These are phyloP conservation scores for Alternaria consortialis DNA, from an alignment of 2,329 filamentous ascomycete species.

Conservation along the genomic window DNA sequence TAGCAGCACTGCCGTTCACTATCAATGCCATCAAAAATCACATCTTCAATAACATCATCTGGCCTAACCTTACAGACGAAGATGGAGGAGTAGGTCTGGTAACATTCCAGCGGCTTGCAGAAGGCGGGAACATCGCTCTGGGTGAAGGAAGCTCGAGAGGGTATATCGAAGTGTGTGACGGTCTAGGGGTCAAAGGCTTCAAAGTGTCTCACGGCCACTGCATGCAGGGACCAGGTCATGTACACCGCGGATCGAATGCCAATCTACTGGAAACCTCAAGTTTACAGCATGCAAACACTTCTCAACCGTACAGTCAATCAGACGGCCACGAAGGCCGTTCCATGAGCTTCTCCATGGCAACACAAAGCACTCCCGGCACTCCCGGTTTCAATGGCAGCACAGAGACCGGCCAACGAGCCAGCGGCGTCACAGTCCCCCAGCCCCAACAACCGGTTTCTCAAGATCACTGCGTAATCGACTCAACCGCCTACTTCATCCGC, in stretches of 20 bases:
- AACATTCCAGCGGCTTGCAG: constrained; percentile 86
- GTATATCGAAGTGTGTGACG: constrained; percentile 88
- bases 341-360: constrained; percentile 46
- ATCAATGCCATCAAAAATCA: constrained; percentile 91
- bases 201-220: constrained; percentile 90
- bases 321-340: constrained; percentile 43
- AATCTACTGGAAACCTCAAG: constrained; percentile 50
- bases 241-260: constrained; percentile 56
- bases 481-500: constrained; percentile 92
- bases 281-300: constrained; percentile 30
- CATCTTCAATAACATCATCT: constrained; percentile 97
- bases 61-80: constrained; percentile 96
- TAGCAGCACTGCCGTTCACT: constrained; percentile 87
- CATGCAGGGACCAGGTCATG: constrained; percentile 66
- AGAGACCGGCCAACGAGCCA: constrained; percentile 31
- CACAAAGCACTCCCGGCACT: constrained; percentile 49
- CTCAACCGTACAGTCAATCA: constrained; percentile 27
- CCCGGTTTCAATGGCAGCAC: constrained; percentile 35
- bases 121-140: constrained; percentile 85
- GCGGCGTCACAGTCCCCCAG: constrained; percentile 26
- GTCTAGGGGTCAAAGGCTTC: constrained; percentile 87
- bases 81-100: constrained; percentile 93
- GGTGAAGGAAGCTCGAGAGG: constrained; percentile 82
- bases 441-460: constrained; percentile 20
- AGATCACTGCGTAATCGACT: constrained; percentile 76